phyloP scores from a whole-genome alignment of 257 asterid species.

The Galeopsis tetrahit region DNA sequence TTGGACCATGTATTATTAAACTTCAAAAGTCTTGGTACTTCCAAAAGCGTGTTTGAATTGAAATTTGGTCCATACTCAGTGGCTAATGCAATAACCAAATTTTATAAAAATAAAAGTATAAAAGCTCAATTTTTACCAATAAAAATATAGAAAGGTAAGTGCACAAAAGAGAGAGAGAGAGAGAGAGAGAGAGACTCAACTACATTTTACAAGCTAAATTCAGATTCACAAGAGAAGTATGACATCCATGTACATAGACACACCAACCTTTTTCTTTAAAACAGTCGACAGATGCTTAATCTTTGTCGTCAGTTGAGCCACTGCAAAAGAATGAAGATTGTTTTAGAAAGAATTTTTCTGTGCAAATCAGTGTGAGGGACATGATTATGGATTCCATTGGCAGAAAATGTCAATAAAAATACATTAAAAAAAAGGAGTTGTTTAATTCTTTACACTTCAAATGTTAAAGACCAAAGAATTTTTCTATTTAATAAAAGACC shows the following conservation, averaged over 20 bases:
- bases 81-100: not conserved
- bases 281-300: conserved; percentile 67
- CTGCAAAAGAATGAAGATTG: conserved; percentile 42
- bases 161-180: not conserved
- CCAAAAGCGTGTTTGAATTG: not conserved
- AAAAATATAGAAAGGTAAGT: not conserved
- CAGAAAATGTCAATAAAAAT: not conserved
- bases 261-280: conserved; percentile 72
- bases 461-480: not conserved
- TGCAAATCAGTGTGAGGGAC: not conserved
- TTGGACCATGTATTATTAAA: not conserved
- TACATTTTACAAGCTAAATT: not conserved
- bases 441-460: not conserved
- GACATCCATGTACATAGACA: not conserved
- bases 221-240: not conserved
- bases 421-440: not conserved
- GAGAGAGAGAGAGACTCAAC: not conserved
- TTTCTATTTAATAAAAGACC: not conserved
- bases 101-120: not conserved
- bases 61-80: not conserved
- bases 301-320: conserved; percentile 89
- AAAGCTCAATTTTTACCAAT: not conserved
- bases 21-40: not conserved
- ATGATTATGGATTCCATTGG: conserved; percentile 3
- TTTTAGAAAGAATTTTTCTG: conserved; percentile 8